Evolutionary conservation across 1,284 basidiomycete genomes (phyloP), one percentile per base, ranked within the genome.

Genomic region (Trichosporon faecale): DNA sequence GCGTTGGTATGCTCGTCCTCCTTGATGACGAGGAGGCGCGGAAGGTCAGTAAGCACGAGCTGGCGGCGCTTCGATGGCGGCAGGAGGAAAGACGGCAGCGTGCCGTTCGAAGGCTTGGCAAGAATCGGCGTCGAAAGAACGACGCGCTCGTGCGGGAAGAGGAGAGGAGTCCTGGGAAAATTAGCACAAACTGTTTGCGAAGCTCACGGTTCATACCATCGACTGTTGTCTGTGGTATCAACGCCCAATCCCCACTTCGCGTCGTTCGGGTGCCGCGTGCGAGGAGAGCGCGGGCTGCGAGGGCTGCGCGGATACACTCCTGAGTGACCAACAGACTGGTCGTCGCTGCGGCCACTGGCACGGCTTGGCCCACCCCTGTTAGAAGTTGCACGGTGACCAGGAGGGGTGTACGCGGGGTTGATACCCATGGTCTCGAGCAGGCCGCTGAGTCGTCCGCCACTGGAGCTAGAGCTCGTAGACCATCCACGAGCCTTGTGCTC

Each of bases 21-120:
- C 73, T 86, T 86, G 76, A 86, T 83, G 67, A 84, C 85, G 9
- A 87, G 77, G n/a, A 87, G 77, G 6, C 86, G 79, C 3, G 86
- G 86, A 65, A 85, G 84, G 73, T 85, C 85, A 18, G 86, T 87
- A 2, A 87, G 76, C 33, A 87, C 80, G 52, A 87, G 78, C 57
- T 84, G 78, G 11, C 82, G 83, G 3, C 85, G 82, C 46, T 85
- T 85, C 14, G 77, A 68, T 8, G 77, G 73, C 12, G 77, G 75
- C 76, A 85, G 66, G 71, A 84, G 70, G 78, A 85, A 82, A 0
- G 76, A 71, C 3, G 80, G 80, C 60, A 82, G 73, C 44, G 76
- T 78, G 64, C 73, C 63, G 73, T 81, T 68, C 73, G 79, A 68
- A 73, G 79, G 80, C 72, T 80, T 83, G 70, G 78, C 77, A 72